Evolutionary conservation across 2,329 filamentous ascomycete genomes (phyloP).

Genomic region (Colletotrichum lindemuthianum): DNA sequence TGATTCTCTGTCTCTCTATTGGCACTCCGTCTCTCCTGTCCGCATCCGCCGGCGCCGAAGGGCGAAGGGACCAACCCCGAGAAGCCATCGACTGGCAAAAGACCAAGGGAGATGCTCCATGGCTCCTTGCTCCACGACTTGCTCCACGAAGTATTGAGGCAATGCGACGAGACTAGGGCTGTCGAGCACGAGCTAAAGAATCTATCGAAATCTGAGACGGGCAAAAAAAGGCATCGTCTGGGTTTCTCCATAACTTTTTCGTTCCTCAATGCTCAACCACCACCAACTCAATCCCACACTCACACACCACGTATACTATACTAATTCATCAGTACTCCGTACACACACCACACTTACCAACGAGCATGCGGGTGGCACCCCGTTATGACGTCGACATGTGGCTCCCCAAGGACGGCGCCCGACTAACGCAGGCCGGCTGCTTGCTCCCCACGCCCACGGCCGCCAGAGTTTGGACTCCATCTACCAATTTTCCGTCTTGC

Average conservation of each 20-base stretch:
- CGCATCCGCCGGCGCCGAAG: slow-evolving; percentile 14
- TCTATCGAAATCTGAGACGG: slow-evolving; percentile 16
- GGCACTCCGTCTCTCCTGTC: background rate
- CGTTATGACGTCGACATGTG: slow-evolving; percentile 33
- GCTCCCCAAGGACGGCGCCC: slow-evolving; percentile 10
- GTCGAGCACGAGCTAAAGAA: slow-evolving; percentile 2
- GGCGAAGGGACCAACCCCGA: slow-evolving; percentile 10
- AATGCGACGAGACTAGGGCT: background rate
- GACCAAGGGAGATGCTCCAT: slow-evolving; percentile 23
- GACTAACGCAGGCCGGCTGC: slow-evolving; percentile 16
- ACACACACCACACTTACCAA: too few relatives aligned
- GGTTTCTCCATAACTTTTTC: slow-evolving; percentile 17
- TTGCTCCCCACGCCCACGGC: slow-evolving; percentile 21
- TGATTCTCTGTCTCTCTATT: background rate
- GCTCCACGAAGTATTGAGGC: slow-evolving; percentile 12
- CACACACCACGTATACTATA: too few relatives aligned
- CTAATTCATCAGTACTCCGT: too few relatives aligned
- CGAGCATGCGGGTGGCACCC: slow-evolving; percentile 10
- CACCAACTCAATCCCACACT: slow-evolving; percentile 24
- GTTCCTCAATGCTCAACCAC: slow-evolving; percentile 21
- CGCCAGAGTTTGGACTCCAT: slow-evolving; percentile 10
- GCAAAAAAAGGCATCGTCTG: slow-evolving; percentile 7
- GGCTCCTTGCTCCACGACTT: slow-evolving; percentile 16
- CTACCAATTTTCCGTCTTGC: slow-evolving; percentile 31
- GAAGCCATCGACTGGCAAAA: slow-evolving; percentile 9